Conservation (phyloP, 768 basidiomycete species). For the Mrakia hoshinonis region DNA sequence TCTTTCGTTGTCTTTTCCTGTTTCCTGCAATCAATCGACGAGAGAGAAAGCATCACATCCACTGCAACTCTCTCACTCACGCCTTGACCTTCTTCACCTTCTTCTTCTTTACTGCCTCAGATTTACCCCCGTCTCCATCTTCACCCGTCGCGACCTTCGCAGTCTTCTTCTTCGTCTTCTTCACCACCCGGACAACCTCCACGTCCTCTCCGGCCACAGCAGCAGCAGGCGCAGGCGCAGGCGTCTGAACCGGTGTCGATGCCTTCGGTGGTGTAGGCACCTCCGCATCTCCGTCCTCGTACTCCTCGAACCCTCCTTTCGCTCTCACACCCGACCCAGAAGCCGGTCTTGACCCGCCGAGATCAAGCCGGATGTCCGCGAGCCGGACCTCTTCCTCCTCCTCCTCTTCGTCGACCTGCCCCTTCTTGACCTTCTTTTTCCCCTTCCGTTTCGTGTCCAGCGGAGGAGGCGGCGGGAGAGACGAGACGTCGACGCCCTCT, state of each 20-base stretch:
- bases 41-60: no score
- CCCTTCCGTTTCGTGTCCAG: background rate
- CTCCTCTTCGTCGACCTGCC: background rate
- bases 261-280: background rate
- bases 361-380: slow-evolving; percentile 7
- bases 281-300: slow-evolving; percentile 24
- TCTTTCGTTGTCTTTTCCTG: no score
- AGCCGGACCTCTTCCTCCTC: background rate
- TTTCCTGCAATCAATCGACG: no score
- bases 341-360: background rate
- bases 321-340: no score
- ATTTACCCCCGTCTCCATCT: slow-evolving; percentile 37
- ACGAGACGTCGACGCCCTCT: slow-evolving; percentile 39
- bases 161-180: slow-evolving; percentile 26
- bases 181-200: slow-evolving; percentile 27
- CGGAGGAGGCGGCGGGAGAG: slow-evolving; percentile 9
- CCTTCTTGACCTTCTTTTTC: background rate
- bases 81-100: slow-evolving; percentile 39
- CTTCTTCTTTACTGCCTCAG: slow-evolving; percentile 24
- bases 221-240: background rate
- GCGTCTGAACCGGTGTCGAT: background rate
- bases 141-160: slow-evolving; percentile 56
- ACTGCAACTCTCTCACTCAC: no score
- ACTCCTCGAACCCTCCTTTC: slow-evolving; percentile 18
- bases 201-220: slow-evolving; percentile 13